Conservation (phyloP, 495 filamentous ascomycete species). For the Astrocystis sublimbata region DNA sequence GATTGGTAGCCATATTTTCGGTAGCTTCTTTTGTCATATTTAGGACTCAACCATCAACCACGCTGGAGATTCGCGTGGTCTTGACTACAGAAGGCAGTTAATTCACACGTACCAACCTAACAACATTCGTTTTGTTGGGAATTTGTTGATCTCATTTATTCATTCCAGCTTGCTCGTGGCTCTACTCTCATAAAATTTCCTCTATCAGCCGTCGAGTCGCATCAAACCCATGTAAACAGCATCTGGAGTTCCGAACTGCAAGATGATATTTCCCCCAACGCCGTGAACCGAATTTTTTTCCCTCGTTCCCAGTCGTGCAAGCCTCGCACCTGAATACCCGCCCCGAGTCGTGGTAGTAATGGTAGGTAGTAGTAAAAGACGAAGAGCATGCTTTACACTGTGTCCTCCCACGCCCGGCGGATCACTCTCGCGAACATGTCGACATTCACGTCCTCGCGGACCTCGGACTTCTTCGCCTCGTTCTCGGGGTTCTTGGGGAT, state of each 20-base stretch:
- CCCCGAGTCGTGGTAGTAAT: too few relatives aligned
- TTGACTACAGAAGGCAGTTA: not conserved
- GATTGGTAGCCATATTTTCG: too few relatives aligned
- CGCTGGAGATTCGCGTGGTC: too few relatives aligned
- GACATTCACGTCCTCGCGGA: constrained; percentile 94
- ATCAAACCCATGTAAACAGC: not conserved
- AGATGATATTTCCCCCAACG: constrained; percentile 13
- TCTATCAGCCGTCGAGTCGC: not conserved
- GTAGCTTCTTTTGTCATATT: too few relatives aligned
- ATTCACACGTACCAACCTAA: not conserved
- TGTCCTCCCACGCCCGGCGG: constrained; percentile 86
- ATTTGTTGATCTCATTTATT: constrained; percentile 8
- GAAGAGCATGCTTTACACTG: constrained; percentile 56
- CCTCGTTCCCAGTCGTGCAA: constrained; percentile 20
- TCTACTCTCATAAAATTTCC: not conserved
- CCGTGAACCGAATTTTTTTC: constrained; percentile 17
- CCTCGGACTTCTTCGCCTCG: constrained; percentile 93
- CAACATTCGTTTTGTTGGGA: not conserved
- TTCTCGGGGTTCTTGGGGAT: constrained; percentile 95
- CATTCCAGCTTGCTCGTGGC: constrained; percentile 8
- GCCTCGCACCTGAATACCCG: constrained; percentile 2
- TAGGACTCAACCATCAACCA: too few relatives aligned
- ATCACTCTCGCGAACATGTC: constrained; percentile 84
- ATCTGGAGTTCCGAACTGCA: constrained; percentile 8
- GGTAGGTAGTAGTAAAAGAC: too few relatives aligned